Evolutionary conservation across 176 grass and related monocot species (phyloP), one percentile per base, ranked within the genome.

Genomic region (Lolium multiflorum): DNA sequence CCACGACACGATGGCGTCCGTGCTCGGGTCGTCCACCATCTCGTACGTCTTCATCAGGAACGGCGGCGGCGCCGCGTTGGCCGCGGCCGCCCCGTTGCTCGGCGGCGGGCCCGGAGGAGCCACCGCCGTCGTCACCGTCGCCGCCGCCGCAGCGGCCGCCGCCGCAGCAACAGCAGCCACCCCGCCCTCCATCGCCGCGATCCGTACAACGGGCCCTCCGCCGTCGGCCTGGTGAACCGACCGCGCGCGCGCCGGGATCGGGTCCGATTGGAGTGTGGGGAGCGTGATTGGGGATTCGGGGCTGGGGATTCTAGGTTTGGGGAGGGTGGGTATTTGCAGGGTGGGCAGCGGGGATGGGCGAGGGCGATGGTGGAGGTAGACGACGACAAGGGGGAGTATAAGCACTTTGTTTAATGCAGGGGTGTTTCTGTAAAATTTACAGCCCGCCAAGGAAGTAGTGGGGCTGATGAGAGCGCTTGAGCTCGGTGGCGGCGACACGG

Each of bases 41-140:
- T 97, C 94, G 83, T 97, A 97, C 11, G 94, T 97, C 90, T 97
- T 97, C 86, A 88, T 87, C 24, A 97, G 88, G 82, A 97, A 97
- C 6, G 94, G 94, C 16, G 92, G 92, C 7, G 92, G 94, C 67
- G 86, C 90, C 21, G 81, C 88, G 21, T 47, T 11, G 0, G 80
- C 16, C 38, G 46, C 71, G 4, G 7, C 84, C 6, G 78, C 80
- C 89, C 48, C 48, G 11, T 50, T 50, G 11, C 48, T 47, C 46
- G 46, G 46, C 31, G n/a, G n/a, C 5, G 85, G 38, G 4, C 38
- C 38, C 38, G 41, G 81, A 52, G 65, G 65, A 14, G 60, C 76
- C 28, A 62, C 60, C 65, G 65, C 65, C 31, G 65, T 84, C 7
- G 44, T 90, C 46, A 83, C 73, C 61, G 87, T 9, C 4, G 82